Conservation (phyloP, 306 rosid genomes). For the Leucaena leucocephala region DNA sequence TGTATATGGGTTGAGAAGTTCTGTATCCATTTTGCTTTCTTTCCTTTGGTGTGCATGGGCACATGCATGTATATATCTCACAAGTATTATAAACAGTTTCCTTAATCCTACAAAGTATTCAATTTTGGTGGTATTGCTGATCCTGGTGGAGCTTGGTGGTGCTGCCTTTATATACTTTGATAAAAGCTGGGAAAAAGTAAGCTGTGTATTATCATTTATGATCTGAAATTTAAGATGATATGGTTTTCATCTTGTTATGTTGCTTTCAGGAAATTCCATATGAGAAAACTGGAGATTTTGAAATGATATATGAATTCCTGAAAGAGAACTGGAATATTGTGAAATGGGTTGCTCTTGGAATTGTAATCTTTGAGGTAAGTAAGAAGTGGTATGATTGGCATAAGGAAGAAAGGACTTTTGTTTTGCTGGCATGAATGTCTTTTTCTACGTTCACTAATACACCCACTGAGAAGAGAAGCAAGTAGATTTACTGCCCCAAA, state of each 20-base stretch:
- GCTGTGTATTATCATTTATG: conserved; percentile 33
- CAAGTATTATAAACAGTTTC: conserved; percentile 42
- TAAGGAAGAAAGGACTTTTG: conserved; percentile 12
- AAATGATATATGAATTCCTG: conserved; percentile 67
- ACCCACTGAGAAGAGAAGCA: conserved; percentile 20
- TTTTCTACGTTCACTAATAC: conserved; percentile 25
- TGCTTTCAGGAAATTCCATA: conserved; percentile 75
- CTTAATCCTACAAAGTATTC: conserved; percentile 81
- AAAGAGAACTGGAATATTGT: conserved; percentile 74
- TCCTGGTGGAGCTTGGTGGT: conserved; percentile 78
- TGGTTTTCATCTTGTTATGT: conserved; percentile 36
- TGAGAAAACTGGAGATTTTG: conserved; percentile 81
- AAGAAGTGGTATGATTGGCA: conserved; percentile 19
- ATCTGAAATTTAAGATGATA: conserved; percentile 32
- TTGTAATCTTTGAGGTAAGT: conserved; percentile 83
- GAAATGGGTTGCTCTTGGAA: conserved; percentile 93
- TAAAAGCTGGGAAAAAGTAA: conserved; percentile 83
- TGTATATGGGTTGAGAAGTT: conserved; percentile 17
- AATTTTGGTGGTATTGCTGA: conserved; percentile 68
- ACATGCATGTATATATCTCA: conserved; percentile 5
- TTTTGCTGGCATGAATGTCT: conserved; percentile 28
- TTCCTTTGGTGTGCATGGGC: not conserved
- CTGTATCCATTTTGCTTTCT: conserved; percentile 9
- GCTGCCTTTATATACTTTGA: conserved; percentile 92
- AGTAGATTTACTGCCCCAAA: not conserved